A percentile compares a stretch with the other conserved stretches of the same genome.
phyloP scores from a whole-genome alignment of 1,284 basidiomycete species.

The Meira nashicola region DNA sequence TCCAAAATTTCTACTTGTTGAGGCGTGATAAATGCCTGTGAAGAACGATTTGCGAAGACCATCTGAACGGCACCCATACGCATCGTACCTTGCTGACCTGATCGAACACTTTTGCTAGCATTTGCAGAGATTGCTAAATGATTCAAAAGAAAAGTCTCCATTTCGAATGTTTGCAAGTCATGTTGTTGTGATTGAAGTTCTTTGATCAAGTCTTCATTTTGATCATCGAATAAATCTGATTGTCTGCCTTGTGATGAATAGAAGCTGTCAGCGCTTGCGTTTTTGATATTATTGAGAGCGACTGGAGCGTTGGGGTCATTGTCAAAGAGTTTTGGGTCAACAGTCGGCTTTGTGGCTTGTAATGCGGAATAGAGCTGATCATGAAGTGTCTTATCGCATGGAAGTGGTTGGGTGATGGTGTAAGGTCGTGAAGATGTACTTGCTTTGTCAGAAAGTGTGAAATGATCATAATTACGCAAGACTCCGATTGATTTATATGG shows the following conservation, averaged over 20 bases:
- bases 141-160: slow-evolving; percentile 50
- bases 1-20: slow-evolving; percentile 65
- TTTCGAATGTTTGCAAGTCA: slow-evolving; percentile 62
- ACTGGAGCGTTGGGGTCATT: slow-evolving; percentile 20
- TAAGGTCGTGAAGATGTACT: slow-evolving; percentile 58
- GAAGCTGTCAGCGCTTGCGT: slow-evolving; percentile 55
- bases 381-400: slow-evolving; percentile 61
- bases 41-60: slow-evolving; percentile 73
- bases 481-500: slow-evolving; percentile 67
- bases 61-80: slow-evolving; percentile 73
- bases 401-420: slow-evolving; percentile 66
- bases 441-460: slow-evolving; percentile 27
- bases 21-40: slow-evolving; percentile 72
- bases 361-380: slow-evolving; percentile 35
- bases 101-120: slow-evolving; percentile 15
- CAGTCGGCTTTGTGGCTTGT: slow-evolving; percentile 15
- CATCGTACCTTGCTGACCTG: slow-evolving; percentile 55
- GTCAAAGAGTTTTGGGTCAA: background rate
- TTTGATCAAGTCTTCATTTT: slow-evolving; percentile 64
- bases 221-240: slow-evolving; percentile 68
- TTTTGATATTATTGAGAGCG: slow-evolving; percentile 29
- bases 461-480: slow-evolving; percentile 70
- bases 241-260: slow-evolving; percentile 77
- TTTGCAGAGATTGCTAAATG: slow-evolving; percentile 40
- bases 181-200: slow-evolving; percentile 57